Base-by-base conservation (phyloP, 179 eudicot genomes). In the Nepenthes alata region DNA sequence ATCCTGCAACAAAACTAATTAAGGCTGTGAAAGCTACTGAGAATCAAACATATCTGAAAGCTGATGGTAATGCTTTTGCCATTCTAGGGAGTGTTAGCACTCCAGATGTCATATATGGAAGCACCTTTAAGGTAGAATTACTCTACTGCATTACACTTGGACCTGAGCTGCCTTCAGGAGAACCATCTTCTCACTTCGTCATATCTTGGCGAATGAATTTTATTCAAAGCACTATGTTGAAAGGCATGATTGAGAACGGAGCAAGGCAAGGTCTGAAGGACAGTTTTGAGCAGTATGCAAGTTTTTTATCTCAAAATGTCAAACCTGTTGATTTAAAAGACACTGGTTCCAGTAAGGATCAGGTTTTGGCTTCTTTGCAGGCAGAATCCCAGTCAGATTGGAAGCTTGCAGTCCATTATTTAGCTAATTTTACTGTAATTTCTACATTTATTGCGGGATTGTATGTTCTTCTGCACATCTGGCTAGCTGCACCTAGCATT, bases 21-120 rank as follows among this genome's bases (percentile, higher is more conserved):
- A 90, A 83, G 77, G 85, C 95, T 47, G 78, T 76, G 64, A 85
- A 81, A 72, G 93, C 89, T 50, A 85, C 90, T 0, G 97, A 90
- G 68, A 89, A 81, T 58, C 97, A 87, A 69, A 78, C 79, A 14
- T 90, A 88, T 71, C 49, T 76, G 6, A 85, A 81, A 71, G 97
- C 93, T 15, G 82, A 81, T 66, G 78, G 78, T 47, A 66, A 50
- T n/a, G 85, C 78, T 72, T 87, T 80, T 74, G 79, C 83, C 37
- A 78, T 88, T 67, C 61, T 67, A 53, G 84, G 81, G 37, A 58
- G 49, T 39, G 87, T 88, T 45, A 79, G 77, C 53, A 87, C 97
- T 61, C 95, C 95, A 4, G 97, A 88, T 73, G 95, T 85, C 53
- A 95, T 95, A 15, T 90, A 85, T 64, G 95, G 95, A 15, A 85